Percentiles rank a stretch among this genome's conserved stretches.
Evolutionary conservation across 2,329 filamentous ascomycete genomes (phyloP).

Genomic region (Alternaria sp.): DNA sequence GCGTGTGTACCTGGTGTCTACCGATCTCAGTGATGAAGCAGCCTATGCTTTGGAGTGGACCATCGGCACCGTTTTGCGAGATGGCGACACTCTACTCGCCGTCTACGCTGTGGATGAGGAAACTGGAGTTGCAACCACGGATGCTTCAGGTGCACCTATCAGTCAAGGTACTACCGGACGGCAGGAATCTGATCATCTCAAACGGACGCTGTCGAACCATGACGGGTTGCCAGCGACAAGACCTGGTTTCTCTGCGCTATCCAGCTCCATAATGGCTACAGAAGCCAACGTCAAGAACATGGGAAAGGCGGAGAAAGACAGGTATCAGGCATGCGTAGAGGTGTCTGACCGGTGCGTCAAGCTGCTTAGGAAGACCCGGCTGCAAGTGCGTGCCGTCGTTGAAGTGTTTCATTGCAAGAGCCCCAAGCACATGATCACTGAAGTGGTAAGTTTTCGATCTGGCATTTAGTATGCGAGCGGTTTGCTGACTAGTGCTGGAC

Average conservation of each 20-base stretch:
- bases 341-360: slow-evolving; percentile 87
- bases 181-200: slow-evolving; percentile 74
- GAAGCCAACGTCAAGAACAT: slow-evolving; percentile 50
- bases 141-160: slow-evolving; percentile 61
- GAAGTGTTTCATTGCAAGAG: slow-evolving; percentile 99
- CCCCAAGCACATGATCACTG: slow-evolving; percentile 92
- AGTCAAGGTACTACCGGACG: slow-evolving; percentile 76
- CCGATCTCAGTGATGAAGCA: slow-evolving; percentile 91
- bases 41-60: slow-evolving; percentile 97
- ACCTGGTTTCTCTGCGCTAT: slow-evolving; percentile 40
- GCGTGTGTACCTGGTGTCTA: slow-evolving; percentile 93
- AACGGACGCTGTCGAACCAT: slow-evolving; percentile 66
- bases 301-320: slow-evolving; percentile 72
- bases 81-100: slow-evolving; percentile 91
- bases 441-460: slow-evolving; percentile 67
- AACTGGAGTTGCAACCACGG: slow-evolving; percentile 57
- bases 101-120: slow-evolving; percentile 96
- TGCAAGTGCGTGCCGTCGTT: slow-evolving; percentile 92
- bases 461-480: slow-evolving; percentile 12
- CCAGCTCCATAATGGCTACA: slow-evolving; percentile 42
- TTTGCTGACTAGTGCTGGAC: slow-evolving; percentile 35
- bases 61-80: slow-evolving; percentile 89
- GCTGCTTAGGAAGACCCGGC: slow-evolving; percentile 83
- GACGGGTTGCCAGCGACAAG: slow-evolving; percentile 41
- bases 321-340: slow-evolving; percentile 78